phyloP scores from a whole-genome alignment of 2,329 filamentous ascomycete genomes.

The Pseudopithomyces maydicus region DNA sequence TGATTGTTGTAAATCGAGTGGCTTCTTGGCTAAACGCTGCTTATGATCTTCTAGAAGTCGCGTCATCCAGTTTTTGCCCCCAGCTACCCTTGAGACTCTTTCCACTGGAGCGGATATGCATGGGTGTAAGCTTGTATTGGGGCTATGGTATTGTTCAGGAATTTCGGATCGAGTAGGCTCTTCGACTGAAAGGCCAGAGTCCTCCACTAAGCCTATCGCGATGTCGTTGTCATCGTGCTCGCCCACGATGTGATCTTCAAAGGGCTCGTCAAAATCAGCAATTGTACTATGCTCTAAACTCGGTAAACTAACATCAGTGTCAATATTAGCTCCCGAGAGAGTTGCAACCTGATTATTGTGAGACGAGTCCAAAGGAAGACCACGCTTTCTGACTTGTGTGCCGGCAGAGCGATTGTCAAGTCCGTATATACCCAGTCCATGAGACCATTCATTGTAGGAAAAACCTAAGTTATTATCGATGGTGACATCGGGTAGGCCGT shows the following conservation, averaged over 20 bases:
- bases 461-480: neutral
- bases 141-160: slow-evolving; percentile 8
- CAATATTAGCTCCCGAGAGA: neutral
- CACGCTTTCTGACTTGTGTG: neutral
- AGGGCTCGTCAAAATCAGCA: neutral
- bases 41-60: slow-evolving; percentile 24
- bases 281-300: neutral
- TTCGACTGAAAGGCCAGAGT: neutral
- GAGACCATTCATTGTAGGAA: slow-evolving; percentile 7
- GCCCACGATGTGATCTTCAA: no score
- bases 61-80: slow-evolving; percentile 13
- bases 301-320: neutral
- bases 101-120: neutral
- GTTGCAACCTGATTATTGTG: neutral
- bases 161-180: slow-evolving; percentile 2
- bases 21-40: slow-evolving; percentile 14
- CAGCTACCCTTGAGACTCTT: neutral
- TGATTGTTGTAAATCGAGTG: slow-evolving; percentile 6
- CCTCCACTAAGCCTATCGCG: neutral
- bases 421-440: neutral
- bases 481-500: slow-evolving; percentile 7
- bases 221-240: neutral
- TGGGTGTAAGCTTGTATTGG: neutral
- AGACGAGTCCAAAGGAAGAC: neutral
- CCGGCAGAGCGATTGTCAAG: neutral